Base-by-base conservation (phyloP, 345 rosid species). In the Noccaea bulbosa region DNA sequence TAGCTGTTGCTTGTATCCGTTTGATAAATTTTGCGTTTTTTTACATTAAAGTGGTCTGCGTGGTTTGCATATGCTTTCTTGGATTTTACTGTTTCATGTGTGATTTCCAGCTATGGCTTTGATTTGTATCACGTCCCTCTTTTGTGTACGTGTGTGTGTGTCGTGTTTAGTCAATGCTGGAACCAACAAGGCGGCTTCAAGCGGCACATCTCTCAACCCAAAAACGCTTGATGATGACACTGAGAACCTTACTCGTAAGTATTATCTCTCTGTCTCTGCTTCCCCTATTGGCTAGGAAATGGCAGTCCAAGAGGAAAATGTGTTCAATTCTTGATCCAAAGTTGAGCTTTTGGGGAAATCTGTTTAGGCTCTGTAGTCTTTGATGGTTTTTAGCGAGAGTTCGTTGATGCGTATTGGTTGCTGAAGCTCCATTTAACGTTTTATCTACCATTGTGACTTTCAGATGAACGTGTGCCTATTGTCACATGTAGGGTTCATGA, bases 181-280 rank as follows among this genome's bases (percentile, higher is more conserved):
- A 56, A 69, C 91, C 9, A 94, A 94, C 84, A 94, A 74, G 77
- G 93, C 99, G 2, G 97, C 99, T 33, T 91, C 98, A 7, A 91
- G 97, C 77, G 75, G 97, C 77, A 89, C 99, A 49, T 67, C 98
- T 63, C 59, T 94, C 70, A 94, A 94, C 80, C 91, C 99, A 6
- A 91, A 88, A 83, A 88, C 84, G 85, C 97, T 91, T 66, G 96
- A 91, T 76, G 98, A 94, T 16, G 98, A 92, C 69, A 87, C 92
- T 6, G 99, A 94, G 84, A 94, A 86, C 47, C 92, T 94, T 46
- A 34, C 97, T 77, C 99, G 99, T 91, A 77, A 82, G 97, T 83
- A n/a, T n/a, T n/a, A n/a, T n/a, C 63, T 39, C 49, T 54, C 38
- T n/a, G n/a, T n/a, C n/a, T 27, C 30, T 27, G 67, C 8, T 35